Conservation (phyloP, 2,329 filamentous ascomycete species). For the Colletotrichum sp. region DNA sequence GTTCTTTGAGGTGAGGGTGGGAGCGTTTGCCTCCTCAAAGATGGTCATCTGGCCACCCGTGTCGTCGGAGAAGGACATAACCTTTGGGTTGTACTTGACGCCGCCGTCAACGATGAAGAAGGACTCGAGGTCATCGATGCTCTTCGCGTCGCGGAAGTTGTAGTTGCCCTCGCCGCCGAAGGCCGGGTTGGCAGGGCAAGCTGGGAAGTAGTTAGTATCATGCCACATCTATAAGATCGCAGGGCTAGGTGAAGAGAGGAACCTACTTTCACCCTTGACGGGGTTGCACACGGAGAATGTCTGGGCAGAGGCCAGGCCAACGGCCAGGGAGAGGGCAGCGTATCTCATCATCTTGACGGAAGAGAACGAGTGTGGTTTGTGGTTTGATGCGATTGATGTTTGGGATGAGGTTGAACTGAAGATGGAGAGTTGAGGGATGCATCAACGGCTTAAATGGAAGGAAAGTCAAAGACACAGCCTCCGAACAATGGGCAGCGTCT, state of each 20-base stretch:
- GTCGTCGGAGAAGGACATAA: conserved; percentile 36
- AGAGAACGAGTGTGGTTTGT: background rate
- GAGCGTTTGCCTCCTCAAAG: conserved; percentile 50
- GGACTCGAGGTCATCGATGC: conserved; percentile 38
- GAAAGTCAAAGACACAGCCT: background rate
- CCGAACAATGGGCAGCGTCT: background rate
- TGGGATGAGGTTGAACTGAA: background rate
- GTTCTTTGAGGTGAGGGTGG: conserved; percentile 47
- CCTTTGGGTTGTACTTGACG: conserved; percentile 42
- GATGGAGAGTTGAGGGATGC: background rate
- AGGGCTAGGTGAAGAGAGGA: background rate
- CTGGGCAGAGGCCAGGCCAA: conserved; percentile 17
- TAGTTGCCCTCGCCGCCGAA: conserved; percentile 14
- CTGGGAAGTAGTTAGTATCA: background rate
- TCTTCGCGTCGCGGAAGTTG: conserved; percentile 29
- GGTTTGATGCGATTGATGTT: background rate
- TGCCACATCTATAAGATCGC: no score
- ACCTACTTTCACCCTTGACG: conserved; percentile 19
- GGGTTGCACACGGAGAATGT: conserved; percentile 22
- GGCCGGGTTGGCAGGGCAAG: conserved; percentile 21
- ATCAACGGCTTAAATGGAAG: background rate
- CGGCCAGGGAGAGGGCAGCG: conserved; percentile 12
- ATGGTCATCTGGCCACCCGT: conserved; percentile 56
- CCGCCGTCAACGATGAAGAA: conserved; percentile 63
- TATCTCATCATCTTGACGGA: background rate